These are phyloP conservation scores for Aspergillus candidus DNA, from an alignment of 2,329 filamentous ascomycete genomes.

Conservation along the genomic window DNA sequence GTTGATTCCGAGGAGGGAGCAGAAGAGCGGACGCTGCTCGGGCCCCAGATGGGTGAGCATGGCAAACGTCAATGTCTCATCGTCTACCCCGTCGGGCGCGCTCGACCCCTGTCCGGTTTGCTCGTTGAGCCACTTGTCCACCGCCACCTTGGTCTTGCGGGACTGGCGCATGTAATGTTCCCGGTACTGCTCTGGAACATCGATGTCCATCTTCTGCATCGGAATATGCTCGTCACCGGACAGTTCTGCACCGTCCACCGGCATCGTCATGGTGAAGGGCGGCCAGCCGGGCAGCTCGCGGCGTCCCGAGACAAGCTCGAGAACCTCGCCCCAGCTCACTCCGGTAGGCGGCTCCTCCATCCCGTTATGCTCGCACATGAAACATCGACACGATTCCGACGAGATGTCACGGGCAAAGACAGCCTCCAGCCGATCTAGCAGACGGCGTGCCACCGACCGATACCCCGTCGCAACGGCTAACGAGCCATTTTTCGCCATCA, in stretches of 20 bases:
- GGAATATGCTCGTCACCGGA: constrained; percentile 49
- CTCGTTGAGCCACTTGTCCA: constrained; percentile 81
- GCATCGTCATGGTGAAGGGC: constrained; percentile 66
- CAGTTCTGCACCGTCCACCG: constrained; percentile 52
- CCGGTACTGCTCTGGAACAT: constrained; percentile 87
- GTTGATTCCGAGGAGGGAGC: constrained; percentile 64
- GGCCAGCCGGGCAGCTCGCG: constrained; percentile 84
- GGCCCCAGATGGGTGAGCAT: constrained; percentile 80
- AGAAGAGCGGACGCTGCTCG: constrained; percentile 73
- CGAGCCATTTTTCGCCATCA: constrained; percentile 78
- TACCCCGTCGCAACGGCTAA: constrained; percentile 94
- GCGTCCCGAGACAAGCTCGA: constrained; percentile 86
- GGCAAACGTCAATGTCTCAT: constrained; percentile 88
- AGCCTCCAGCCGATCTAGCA: constrained; percentile 85
- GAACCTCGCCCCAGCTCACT: constrained; percentile 88
- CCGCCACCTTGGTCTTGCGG: constrained; percentile 83
- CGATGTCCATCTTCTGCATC: constrained; percentile 79
- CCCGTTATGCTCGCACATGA: constrained; percentile 70
- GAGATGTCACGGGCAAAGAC: constrained; percentile 93
- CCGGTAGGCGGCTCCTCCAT: constrained; percentile 53
- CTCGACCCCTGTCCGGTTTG: constrained; percentile 68
- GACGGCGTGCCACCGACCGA: constrained; percentile 80
- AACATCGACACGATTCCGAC: constrained; percentile 73
- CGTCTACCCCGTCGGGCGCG: constrained; percentile 82
- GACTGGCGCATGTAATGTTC: constrained; percentile 89